These are phyloP conservation scores for Ustanciosporium gigantosporum DNA, from an alignment of 1,284 basidiomycete genomes.

Conservation along the genomic window DNA sequence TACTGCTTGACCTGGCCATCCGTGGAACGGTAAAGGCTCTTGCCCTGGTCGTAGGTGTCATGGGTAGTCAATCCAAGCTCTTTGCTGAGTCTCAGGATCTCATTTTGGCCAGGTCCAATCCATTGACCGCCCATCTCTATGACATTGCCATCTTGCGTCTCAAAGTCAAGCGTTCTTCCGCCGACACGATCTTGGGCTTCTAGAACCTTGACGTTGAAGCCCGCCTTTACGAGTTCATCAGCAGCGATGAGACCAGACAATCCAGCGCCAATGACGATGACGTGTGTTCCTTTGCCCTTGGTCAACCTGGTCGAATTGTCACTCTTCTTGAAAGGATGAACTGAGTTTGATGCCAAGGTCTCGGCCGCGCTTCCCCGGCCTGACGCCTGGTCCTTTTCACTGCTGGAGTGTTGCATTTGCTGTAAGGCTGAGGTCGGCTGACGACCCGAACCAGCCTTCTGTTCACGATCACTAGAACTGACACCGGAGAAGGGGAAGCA, in stretches of 20 bases:
- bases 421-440: too few relatives aligned
- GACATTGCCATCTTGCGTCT: constrained; percentile 38
- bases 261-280: constrained; percentile 64
- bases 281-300: constrained; percentile 59
- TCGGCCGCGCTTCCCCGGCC: too few relatives aligned
- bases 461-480: too few relatives aligned
- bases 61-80: constrained; percentile 60
- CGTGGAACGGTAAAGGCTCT: constrained; percentile 29
- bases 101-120: constrained; percentile 64
- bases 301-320: too few relatives aligned
- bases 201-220: constrained; percentile 63
- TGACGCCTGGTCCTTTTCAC: too few relatives aligned
- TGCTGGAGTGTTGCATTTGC: too few relatives aligned
- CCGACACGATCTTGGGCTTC: constrained; percentile 64
- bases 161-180: constrained; percentile 62
- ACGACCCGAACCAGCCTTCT: too few relatives aligned
- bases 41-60: constrained; percentile 31
- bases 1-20: constrained; percentile 20
- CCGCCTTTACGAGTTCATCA: constrained; percentile 60
- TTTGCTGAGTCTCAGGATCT: constrained; percentile 62
- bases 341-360: too few relatives aligned
- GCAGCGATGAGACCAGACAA: constrained; percentile 64
- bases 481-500: too few relatives aligned
- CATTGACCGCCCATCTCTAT: constrained; percentile 65
- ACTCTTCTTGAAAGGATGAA: too few relatives aligned